Base-by-base conservation (phyloP, 495 filamentous ascomycete genomes). In the Letharia lupina region DNA sequence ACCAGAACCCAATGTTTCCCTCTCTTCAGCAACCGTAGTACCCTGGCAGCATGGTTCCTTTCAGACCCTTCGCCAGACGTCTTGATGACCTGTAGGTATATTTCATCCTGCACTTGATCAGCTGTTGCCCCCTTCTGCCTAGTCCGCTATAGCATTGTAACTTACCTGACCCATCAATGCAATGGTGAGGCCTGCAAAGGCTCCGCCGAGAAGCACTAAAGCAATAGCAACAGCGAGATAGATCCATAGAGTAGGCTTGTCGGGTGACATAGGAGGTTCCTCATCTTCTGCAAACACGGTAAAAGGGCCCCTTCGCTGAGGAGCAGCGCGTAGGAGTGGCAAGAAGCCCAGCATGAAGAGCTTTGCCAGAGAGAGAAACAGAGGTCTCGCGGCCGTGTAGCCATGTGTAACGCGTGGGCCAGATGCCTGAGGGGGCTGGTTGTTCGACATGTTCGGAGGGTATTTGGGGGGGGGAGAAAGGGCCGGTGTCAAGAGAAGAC, bases 1-100 rank as follows among this genome's bases (percentile, higher is more conserved):
- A 98, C 94, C 63, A 98, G 80, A n/a, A 98, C 94, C 94, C 94
- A 98, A 76, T 98, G 94, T 72, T 98, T 98, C 52, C 94, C 95
- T 58, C 83, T 86, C 65, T 93, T 86, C 57, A 98, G 75, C 20
- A 98, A 80, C 37, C 84, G 83, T 67, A 92, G 83, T 1, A 98
- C 94, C 67, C 84, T 87, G 37, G 80, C 83, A 3, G 94, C 95
- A 73, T 97, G 88, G 71, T 87, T 89, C 69, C 86, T 84, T 73
- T 98, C 91, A 33, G 76, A 79, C 67, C 76, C 88, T 75, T 96
- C 92, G 52, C 91, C 88, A n/a, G 91, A 91, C 52, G 84, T 85
- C 65, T 87, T 82, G 68, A 98, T 91, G 66, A 98, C 94, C 78
- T 96, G 95, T 16, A 98, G 84, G 73, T 98, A 96, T 68, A 98